These are phyloP conservation scores for Tylopilus felleus DNA, from an alignment of 768 basidiomycete species.

Conservation along the genomic window DNA sequence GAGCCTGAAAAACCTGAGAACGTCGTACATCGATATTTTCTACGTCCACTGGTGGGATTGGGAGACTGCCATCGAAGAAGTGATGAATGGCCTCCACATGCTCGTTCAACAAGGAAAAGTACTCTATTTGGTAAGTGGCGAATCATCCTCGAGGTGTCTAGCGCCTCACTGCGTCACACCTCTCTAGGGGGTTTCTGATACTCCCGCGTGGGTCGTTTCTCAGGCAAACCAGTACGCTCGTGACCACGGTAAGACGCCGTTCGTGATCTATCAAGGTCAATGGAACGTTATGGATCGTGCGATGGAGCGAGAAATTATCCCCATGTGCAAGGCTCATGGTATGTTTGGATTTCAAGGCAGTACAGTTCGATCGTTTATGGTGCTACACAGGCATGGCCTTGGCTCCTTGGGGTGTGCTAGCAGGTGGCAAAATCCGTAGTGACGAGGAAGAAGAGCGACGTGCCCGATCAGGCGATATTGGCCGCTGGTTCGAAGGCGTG, in stretches of 20 bases:
- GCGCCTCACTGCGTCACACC: slow-evolving; percentile 24
- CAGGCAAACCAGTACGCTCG: slow-evolving; percentile 50
- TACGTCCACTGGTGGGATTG: slow-evolving; percentile 56
- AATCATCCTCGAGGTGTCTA: background rate
- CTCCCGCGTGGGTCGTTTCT: slow-evolving; percentile 49
- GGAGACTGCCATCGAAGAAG: slow-evolving; percentile 41
- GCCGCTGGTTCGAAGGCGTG: slow-evolving; percentile 26
- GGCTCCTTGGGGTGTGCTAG: slow-evolving; percentile 38
- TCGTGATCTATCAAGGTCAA: slow-evolving; percentile 42
- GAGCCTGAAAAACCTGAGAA: slow-evolving; percentile 49
- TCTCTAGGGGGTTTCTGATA: slow-evolving; percentile 32
- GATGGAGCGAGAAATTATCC: slow-evolving; percentile 44
- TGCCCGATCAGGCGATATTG: slow-evolving; percentile 33
- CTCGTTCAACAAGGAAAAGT: slow-evolving; percentile 45
- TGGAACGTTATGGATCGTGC: slow-evolving; percentile 35
- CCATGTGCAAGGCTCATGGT: slow-evolving; percentile 31
- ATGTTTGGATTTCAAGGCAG: slow-evolving; percentile 19
- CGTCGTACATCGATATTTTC: slow-evolving; percentile 53
- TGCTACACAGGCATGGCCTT: slow-evolving; percentile 19
- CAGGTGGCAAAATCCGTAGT: slow-evolving; percentile 25
- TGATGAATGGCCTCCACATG: slow-evolving; percentile 43
- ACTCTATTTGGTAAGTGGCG: slow-evolving; percentile 30
- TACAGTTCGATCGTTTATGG: slow-evolving; percentile 17
- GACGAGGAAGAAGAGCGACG: slow-evolving; percentile 31
- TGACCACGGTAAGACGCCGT: slow-evolving; percentile 44